These are phyloP conservation scores for Puccinia triticina DNA, from an alignment of 1,284 basidiomycete species.

Conservation along the genomic window DNA sequence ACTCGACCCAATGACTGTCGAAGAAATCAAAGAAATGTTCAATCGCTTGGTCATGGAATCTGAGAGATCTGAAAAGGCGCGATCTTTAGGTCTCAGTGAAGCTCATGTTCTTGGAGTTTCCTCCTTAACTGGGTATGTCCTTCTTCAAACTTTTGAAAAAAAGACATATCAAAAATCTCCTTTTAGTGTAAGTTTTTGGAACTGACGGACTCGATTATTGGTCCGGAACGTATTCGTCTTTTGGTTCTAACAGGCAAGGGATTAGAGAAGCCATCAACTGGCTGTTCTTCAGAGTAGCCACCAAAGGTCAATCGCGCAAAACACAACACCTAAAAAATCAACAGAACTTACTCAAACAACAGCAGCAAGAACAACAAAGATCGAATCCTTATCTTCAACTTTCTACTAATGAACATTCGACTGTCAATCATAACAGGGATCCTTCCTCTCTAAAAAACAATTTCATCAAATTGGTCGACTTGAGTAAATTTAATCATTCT, in stretches of 20 bases:
- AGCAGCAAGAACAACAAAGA: conserved; percentile 15
- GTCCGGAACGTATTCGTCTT: not conserved
- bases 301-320: conserved; percentile 42
- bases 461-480: not conserved
- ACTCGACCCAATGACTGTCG: conserved; percentile 32
- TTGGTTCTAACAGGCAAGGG: conserved; percentile 19
- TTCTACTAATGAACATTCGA: not conserved
- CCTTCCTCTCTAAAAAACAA: conserved; percentile 11
- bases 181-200: not conserved
- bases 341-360: not conserved
- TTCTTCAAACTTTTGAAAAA: not conserved
- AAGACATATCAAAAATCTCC: not conserved
- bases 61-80: conserved; percentile 42
- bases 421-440: not conserved
- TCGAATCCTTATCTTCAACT: conserved; percentile 5
- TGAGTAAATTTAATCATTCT: not conserved
- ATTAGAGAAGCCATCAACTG: conserved; percentile 46
- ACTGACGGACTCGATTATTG: not conserved
- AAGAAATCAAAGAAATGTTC: conserved; percentile 46
- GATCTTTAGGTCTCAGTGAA: conserved; percentile 42
- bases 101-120: conserved; percentile 49
- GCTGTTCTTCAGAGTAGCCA: conserved; percentile 42
- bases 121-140: conserved; percentile 32
- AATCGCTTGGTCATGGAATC: conserved; percentile 48
- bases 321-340: conserved; percentile 18